A percentile compares a stretch with the other conserved stretches of the same genome.
Evolutionary conservation across 1,139 yeast genomes (phyloP).

Genomic region (Meyerozyma athensensis): DNA sequence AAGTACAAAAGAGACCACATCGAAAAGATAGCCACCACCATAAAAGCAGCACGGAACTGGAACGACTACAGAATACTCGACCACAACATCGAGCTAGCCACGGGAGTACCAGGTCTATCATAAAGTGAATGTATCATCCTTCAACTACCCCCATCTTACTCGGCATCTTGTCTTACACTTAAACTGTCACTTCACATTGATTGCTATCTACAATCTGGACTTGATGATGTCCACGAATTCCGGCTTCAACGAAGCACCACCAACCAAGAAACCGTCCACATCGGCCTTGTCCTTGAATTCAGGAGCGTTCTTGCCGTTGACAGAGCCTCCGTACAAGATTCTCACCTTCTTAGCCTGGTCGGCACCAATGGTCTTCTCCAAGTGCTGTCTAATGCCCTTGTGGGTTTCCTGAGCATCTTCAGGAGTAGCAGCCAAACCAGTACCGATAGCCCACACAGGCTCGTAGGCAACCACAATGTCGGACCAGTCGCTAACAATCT

Average conservation of each 20-base stretch:
- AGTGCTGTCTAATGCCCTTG: conserved; percentile 78
- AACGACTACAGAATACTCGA: background rate
- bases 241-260: conserved; percentile 99
- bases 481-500: conserved; percentile 83
- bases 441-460: conserved; percentile 99
- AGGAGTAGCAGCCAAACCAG: conserved; percentile 98
- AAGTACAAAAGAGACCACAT: background rate
- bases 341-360: conserved; percentile 74
- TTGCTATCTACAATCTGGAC: conserved; percentile 62
- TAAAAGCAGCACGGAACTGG: background rate
- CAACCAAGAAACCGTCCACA: conserved; percentile 98
- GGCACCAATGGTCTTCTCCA: conserved; percentile 70
- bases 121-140: background rate
- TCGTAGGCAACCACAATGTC: conserved; percentile 95
- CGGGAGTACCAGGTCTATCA: no score
- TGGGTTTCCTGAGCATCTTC: conserved; percentile 97
- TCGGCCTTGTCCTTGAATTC: conserved; percentile 90
- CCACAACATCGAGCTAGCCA: background rate
- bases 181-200: no score
- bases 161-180: background rate
- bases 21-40: background rate
- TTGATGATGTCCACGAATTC: conserved; percentile 94
- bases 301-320: conserved; percentile 88
- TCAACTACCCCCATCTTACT: background rate
- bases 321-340: conserved; percentile 98